Evolutionary conservation across 306 rosid species (phyloP).

Genomic region (Lathyrus sativus): DNA sequence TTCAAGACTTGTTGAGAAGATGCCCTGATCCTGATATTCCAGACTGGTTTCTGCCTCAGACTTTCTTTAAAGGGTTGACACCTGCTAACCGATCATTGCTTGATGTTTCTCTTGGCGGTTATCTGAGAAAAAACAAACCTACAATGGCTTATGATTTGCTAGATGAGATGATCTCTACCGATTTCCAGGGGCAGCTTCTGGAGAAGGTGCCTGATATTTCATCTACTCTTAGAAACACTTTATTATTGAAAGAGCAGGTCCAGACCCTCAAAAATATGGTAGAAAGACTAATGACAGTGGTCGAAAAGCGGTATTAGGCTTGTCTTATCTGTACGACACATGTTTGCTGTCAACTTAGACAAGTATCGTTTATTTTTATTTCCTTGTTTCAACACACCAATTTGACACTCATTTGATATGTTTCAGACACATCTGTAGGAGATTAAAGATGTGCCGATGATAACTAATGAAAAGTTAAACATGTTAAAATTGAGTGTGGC

Average conservation of each 20-base stretch:
- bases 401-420: no score
- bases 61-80: constrained; percentile 1
- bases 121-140: not conserved
- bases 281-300: not conserved
- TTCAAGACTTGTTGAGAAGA: constrained; percentile 1
- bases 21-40: not conserved
- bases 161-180: not conserved
- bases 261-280: not conserved
- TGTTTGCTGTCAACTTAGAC: no score
- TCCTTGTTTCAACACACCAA: no score
- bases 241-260: not conserved
- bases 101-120: not conserved
- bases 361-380: no score
- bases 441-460: no score
- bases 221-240: not conserved
- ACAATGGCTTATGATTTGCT: constrained; percentile 2
- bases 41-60: not conserved
- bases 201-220: not conserved
- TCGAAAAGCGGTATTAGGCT: not conserved
- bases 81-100: not conserved
- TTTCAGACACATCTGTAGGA: no score
- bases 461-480: no score
- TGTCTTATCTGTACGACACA: no score
- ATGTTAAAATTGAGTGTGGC: no score
- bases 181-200: not conserved